phyloP scores from a whole-genome alignment of 2,329 filamentous ascomycete species.

The Hypoxylon sp. region DNA sequence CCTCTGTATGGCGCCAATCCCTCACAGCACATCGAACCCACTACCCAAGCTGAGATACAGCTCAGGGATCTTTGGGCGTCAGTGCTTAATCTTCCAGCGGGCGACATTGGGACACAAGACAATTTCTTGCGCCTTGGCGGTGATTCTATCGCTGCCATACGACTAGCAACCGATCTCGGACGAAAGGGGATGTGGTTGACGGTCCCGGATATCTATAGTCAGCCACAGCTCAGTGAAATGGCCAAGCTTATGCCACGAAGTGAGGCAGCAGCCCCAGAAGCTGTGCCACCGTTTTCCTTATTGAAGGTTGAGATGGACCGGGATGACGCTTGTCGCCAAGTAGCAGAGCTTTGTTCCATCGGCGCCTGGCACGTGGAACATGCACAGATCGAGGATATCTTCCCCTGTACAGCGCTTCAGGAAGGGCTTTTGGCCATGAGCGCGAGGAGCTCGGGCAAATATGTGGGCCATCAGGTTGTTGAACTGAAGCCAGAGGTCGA shows the following conservation, averaged over 20 bases:
- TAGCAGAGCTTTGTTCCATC: conserved; percentile 6
- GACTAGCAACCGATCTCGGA: conserved; percentile 27
- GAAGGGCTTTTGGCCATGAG: conserved; percentile 36
- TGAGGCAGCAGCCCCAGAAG: background rate
- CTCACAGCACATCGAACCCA: conserved; percentile 5
- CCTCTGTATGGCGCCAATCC: too few relatives aligned
- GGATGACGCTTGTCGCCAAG: conserved; percentile 13
- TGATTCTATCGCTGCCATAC: conserved; percentile 47
- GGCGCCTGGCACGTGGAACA: background rate
- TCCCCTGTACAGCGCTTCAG: conserved; percentile 40
- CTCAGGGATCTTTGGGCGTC: conserved; percentile 30
- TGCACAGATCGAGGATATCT: conserved; percentile 31
- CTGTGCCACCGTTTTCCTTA: background rate
- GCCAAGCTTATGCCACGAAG: conserved; percentile 4
- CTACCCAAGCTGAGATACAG: conserved; percentile 5
- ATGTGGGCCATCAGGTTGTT: conserved; percentile 17
- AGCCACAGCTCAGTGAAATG: conserved; percentile 19
- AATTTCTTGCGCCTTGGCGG: conserved; percentile 49
- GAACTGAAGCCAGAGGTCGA: conserved; percentile 17
- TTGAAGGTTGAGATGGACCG: background rate
- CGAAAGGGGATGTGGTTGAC: conserved; percentile 10
- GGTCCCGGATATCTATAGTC: conserved; percentile 32
- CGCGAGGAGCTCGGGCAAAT: conserved; percentile 17
- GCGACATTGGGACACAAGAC: conserved; percentile 29
- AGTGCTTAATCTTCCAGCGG: conserved; percentile 25